Evolutionary conservation across 164 flowering plant species (phyloP).

Genomic region (Cinnamomum chago): DNA sequence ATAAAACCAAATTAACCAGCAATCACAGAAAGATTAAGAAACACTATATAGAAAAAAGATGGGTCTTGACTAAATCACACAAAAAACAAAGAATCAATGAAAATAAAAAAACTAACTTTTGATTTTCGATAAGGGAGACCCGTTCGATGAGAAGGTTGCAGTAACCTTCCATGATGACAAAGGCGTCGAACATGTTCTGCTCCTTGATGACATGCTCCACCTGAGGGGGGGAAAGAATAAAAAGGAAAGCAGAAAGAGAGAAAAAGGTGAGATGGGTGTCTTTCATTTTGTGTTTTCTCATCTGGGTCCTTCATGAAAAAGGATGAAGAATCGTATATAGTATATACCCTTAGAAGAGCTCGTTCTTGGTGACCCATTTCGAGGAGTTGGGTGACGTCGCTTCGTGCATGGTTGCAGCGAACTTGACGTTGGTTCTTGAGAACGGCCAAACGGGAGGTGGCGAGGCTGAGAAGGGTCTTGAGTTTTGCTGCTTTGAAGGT

Average conservation of each 20-base stretch:
- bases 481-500: constrained; percentile 48
- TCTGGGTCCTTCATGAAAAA: neutral
- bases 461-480: constrained; percentile 33
- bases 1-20: neutral
- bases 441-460: constrained; percentile 53
- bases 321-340: constrained; percentile 16
- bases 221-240: constrained; percentile 21
- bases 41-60: neutral
- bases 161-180: constrained; percentile 47
- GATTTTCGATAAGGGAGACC: constrained; percentile 25
- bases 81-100: neutral
- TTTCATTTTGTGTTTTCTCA: neutral
- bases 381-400: constrained; percentile 67
- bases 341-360: constrained; percentile 67
- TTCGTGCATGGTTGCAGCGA: constrained; percentile 40
- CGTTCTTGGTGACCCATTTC: constrained; percentile 55
- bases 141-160: constrained; percentile 43
- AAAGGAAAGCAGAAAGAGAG: neutral
- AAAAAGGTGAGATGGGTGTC: neutral
- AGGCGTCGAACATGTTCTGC: constrained; percentile 64
- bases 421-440: constrained; percentile 66
- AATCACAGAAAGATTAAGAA: neutral
- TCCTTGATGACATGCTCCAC: constrained; percentile 68
- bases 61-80: neutral
- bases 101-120: constrained; percentile 26